Evolutionary conservation across 352 stramenopile species (phyloP).

Genomic region (Globisporangium radiosum): DNA sequence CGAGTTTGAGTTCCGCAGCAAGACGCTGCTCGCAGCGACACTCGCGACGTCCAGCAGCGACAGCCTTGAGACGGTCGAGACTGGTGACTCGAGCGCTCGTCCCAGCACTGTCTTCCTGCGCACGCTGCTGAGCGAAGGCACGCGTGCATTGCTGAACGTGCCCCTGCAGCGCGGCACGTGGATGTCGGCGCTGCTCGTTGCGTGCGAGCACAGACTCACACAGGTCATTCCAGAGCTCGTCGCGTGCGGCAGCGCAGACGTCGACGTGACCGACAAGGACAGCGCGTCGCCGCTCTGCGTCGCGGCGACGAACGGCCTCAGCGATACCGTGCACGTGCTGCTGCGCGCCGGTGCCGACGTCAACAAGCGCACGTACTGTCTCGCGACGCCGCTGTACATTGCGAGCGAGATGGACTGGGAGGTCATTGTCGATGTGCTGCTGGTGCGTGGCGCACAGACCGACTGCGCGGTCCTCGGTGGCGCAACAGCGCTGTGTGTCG

Average conservation of each 20-base stretch:
- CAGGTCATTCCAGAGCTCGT: conserved; percentile 41
- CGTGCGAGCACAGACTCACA: conserved; percentile 49
- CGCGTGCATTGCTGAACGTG: conserved; percentile 42
- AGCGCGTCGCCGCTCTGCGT: conserved; percentile 53
- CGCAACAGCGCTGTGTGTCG: conserved; percentile 63
- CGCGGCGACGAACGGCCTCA: conserved; percentile 49
- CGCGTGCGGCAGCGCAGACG: conserved; percentile 15
- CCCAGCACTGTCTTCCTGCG: conserved; percentile 32
- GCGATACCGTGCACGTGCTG: conserved; percentile 33
- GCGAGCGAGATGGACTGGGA: conserved; percentile 73
- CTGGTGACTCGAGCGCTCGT: neutral
- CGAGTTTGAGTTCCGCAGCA: conserved; percentile 34
- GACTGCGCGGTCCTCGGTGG: conserved; percentile 39
- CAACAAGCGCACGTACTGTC: conserved; percentile 52
- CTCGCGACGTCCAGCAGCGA: neutral
- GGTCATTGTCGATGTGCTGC: conserved; percentile 53
- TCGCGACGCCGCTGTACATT: conserved; percentile 74
- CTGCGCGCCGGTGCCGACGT: conserved; percentile 42
- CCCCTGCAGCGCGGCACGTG: conserved; percentile 34
- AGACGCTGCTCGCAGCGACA: conserved; percentile 1
- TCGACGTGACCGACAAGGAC: conserved; percentile 68
- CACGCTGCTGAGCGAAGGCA: conserved; percentile 29
- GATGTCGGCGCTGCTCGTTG: conserved; percentile 51
- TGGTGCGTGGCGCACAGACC: conserved; percentile 33
- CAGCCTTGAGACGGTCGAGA: no score